Conservation (phyloP, 1,284 basidiomycete species). For the Cutaneotrichosporon cavernicola region DNA sequence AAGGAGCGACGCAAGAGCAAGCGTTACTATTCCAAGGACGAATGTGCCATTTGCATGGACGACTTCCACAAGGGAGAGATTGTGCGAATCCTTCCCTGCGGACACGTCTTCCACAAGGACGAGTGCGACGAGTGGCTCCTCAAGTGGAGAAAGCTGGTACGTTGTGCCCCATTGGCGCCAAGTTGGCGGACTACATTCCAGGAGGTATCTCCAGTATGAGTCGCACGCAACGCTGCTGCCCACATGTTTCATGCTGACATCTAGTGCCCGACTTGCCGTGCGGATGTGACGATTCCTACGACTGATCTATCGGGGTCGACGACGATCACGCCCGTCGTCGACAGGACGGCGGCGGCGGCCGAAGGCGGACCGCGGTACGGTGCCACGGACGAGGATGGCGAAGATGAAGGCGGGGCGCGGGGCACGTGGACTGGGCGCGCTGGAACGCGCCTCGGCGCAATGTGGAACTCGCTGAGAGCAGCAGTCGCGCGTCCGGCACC, state of each 20-base stretch:
- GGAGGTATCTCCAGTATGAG: neutral
- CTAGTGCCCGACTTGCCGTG: conserved; percentile 84
- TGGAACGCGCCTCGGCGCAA: neutral
- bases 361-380: conserved; percentile 4
- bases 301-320: conserved; percentile 23
- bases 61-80: conserved; percentile 79
- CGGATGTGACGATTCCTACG: conserved; percentile 72
- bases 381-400: conserved; percentile 7
- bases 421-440: conserved; percentile 12
- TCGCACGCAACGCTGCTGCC: neutral
- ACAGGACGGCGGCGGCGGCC: conserved; percentile 1
- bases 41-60: conserved; percentile 87
- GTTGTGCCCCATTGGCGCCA: conserved; percentile 31
- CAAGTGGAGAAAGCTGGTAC: conserved; percentile 79
- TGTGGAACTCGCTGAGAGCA: conserved; percentile 2
- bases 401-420: neutral
- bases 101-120: conserved; percentile 68
- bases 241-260: conserved; percentile 9
- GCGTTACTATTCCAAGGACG: conserved; percentile 55
- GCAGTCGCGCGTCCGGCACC: conserved; percentile 2
- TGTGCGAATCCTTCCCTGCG: conserved; percentile 83
- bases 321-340: conserved; percentile 27
- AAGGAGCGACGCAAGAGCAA: conserved; percentile 27
- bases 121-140: conserved; percentile 89
- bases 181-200: neutral